These are phyloP conservation scores for Grigorovia jiainica DNA, from an alignment of 805 yeast species.

Conservation along the genomic window DNA sequence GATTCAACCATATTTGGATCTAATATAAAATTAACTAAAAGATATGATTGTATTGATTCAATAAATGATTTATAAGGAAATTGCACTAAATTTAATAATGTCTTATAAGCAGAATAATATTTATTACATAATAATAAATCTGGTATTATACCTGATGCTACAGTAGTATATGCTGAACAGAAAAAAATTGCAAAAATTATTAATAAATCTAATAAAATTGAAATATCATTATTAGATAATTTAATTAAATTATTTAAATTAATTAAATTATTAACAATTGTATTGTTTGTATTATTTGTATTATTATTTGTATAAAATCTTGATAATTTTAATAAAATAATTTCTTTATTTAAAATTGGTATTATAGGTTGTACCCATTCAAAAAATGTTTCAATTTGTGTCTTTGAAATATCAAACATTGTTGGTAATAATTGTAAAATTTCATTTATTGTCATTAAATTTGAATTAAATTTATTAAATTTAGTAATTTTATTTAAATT, in stretches of 20 bases:
- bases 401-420: conserved; percentile 7
- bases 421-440: conserved; percentile 13
- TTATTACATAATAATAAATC: conserved; percentile 17
- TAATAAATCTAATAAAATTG: conserved; percentile 5
- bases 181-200: conserved; percentile 18
- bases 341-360: conserved; percentile 14
- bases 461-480: conserved; percentile 9
- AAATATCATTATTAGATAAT: not conserved
- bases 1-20: conserved; percentile 26
- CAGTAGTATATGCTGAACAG: conserved; percentile 17
- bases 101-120: conserved; percentile 16
- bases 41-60: conserved; percentile 17
- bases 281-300: not conserved
- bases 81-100: conserved; percentile 10
- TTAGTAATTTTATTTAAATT: conserved; percentile 15
- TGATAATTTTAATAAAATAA: conserved; percentile 4
- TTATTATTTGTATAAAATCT: conserved; percentile 2
- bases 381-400: conserved; percentile 16
- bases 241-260: not conserved
- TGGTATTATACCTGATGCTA: conserved; percentile 18
- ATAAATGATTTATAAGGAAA: conserved; percentile 17
- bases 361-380: conserved; percentile 20
- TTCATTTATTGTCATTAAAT: conserved; percentile 9
- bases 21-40: conserved; percentile 17
- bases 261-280: conserved; percentile 4